Base-by-base conservation (phyloP, 2,329 filamentous ascomycete species). In the Chaetomiaceae sp. region DNA sequence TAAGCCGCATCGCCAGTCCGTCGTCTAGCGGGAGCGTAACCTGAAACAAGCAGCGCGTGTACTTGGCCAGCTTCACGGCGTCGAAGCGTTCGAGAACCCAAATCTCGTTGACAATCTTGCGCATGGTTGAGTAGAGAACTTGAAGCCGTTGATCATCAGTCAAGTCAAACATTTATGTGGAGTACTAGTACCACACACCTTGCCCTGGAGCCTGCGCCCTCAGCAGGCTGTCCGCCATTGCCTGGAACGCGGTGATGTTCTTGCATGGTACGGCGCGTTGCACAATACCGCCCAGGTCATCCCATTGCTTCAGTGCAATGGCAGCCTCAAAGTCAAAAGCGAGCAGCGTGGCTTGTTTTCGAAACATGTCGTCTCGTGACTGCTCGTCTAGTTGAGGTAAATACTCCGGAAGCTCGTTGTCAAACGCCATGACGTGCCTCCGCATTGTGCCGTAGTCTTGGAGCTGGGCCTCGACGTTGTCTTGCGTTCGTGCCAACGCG, bases 261-360 rank as follows among this genome's bases (percentile, higher is more conserved):
- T 65, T 62, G 46, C 72, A 78, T 1, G 57, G 42, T 6, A 64
- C 65, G 1, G 74, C 72, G 42, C 70, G 73, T 44, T 73, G 59
- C 18, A 93, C 74, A 7, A 88, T 76, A 14, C 68, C 63, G 5
- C 72, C 68, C 1, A 94, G 67, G 30, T 78, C 73, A 35, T 85
- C 76, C 84, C 83, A 93, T 17, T 75, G 71, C 49, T 80, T 76
- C 4, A 93, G 68, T 26, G 71, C 73, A 32, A 86, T 67, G 0
- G 83, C 79, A 2, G 81, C 84, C 67, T 95, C 89, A 50, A 95
- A 86, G 54, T 93, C 85, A 53, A 90, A 86, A 1, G 84, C 79
- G 7, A 88, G 68, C 15, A 95, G 65, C 2, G 80, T 76, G 6
- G 81, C 73, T 29, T 85, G 68, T 58, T 88, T 90, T 2, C 67